A percentile compares a stretch with the other conserved stretches of the same genome.
Evolutionary conservation across 306 rosid species (phyloP).

Genomic region (Urtica urens): DNA sequence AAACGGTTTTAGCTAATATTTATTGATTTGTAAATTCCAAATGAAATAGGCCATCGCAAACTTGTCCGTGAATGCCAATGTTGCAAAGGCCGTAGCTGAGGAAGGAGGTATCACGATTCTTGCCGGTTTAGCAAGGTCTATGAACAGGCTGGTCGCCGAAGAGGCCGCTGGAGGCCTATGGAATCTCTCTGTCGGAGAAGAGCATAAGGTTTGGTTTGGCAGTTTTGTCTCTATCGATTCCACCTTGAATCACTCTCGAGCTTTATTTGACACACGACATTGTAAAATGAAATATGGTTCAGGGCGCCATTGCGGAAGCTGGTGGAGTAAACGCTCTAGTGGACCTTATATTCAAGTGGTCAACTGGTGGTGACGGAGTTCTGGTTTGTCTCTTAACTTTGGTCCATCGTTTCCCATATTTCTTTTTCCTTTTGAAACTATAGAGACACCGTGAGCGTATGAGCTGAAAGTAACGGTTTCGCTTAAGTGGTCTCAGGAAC

Average conservation of each 20-base stretch:
- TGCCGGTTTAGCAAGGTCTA: slow-evolving; percentile 95
- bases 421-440: slow-evolving; percentile 15
- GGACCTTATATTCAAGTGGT: slow-evolving; percentile 98
- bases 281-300: too few relatives aligned
- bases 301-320: slow-evolving; percentile 98
- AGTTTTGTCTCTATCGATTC: too few relatives aligned
- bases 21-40: too few relatives aligned
- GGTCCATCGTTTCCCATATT: neutral
- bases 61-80: slow-evolving; percentile 90
- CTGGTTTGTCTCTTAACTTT: slow-evolving; percentile 48
- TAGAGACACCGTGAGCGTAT: slow-evolving; percentile 12
- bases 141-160: slow-evolving; percentile 94
- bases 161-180: slow-evolving; percentile 99
- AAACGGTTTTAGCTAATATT: too few relatives aligned
- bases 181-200: slow-evolving; percentile 99
- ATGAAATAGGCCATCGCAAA: slow-evolving; percentile 95
- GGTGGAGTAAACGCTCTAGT: slow-evolving; percentile 97
- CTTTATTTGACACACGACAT: too few relatives aligned
- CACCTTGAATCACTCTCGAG: too few relatives aligned
- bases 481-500: slow-evolving; percentile 54
- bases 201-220: slow-evolving; percentile 69
- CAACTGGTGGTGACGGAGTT: slow-evolving; percentile 92
- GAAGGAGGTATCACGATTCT: slow-evolving; percentile 95
- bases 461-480: slow-evolving; percentile 2
- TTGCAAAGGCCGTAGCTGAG: slow-evolving; percentile 98